phyloP scores from a whole-genome alignment of 441 rosid genomes.

The Geranium incanum region DNA sequence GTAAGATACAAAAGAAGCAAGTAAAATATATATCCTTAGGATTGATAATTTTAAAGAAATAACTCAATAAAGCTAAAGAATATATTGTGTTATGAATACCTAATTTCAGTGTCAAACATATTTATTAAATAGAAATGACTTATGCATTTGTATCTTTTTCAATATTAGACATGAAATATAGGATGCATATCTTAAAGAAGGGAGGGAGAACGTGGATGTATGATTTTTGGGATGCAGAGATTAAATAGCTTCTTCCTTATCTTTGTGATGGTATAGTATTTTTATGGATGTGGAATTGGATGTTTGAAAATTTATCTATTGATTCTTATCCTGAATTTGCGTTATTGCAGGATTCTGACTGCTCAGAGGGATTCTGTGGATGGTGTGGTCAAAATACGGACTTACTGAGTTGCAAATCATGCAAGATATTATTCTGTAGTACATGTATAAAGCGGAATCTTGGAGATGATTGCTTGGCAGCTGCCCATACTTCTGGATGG shows the following conservation, averaged over 20 bases:
- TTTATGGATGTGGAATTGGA: background rate
- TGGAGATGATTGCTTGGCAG: constrained; percentile 65
- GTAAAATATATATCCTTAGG: no score
- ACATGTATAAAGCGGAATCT: constrained; percentile 74
- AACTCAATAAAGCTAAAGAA: background rate
- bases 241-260: background rate
- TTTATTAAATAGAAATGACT: no score
- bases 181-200: background rate
- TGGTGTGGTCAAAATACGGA: constrained; percentile 83
- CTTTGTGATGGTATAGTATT: constrained; percentile 7
- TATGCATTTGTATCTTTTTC: background rate
- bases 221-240: background rate
- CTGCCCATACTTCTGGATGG: constrained; percentile 69
- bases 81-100: background rate
- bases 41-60: no score
- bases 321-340: constrained; percentile 14
- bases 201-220: background rate
- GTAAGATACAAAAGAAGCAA: no score
- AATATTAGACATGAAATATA: background rate
- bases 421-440: constrained; percentile 65
- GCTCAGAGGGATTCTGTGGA: constrained; percentile 69
- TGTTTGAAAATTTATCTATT: background rate
- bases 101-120: background rate
- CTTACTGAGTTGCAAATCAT: constrained; percentile 73
- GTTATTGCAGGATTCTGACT: constrained; percentile 55